Base-by-base conservation (phyloP, 2,329 filamentous ascomycete genomes). In the Fusarium ambrosium region DNA sequence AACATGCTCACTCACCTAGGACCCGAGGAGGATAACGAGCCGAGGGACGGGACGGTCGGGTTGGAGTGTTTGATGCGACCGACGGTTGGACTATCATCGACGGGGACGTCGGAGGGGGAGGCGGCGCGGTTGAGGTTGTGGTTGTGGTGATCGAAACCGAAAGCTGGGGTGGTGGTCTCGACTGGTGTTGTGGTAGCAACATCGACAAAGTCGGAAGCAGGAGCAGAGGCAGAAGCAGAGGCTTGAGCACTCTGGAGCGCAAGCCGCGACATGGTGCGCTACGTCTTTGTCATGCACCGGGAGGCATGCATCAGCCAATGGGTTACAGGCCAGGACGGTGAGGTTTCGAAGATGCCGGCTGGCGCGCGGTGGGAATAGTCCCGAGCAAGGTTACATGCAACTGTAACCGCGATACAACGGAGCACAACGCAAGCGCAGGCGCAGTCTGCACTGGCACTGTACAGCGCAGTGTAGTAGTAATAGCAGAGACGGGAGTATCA, bases 231-330 rank as follows among this genome's bases (percentile, higher is more conserved):
- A 60, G 75, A 72, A 43, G 68, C 67, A 69, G 75, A 72, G 81
- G 80, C 83, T 79, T 86, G 82, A 79, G 83, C 82, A 81, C 81
- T 82, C 81, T 84, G 85, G 82, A 84, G 83, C 81, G 84, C 84
- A 84, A 85, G 85, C 83, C 88, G 87, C 83, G 87, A 87, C 87
- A 89, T 88, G 84, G 83, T 86, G 82, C 81, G 81, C 84, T 83
- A 84, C 84, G 70, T 69, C 84, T 68, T 69, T 70, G 56, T 78
- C 75, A 78, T 77, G 75, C 77, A 76, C 69, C 69, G 60, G 71
- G 78, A 79, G 76, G 71, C 76, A 79, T 77, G 71, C 77, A 79
- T 77, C 74, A 74, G 69, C 77, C 80, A 79, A 79, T 80, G 67
- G 74, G 66, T 68, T 55, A 59, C 64, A 71, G 63, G 61, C 68